Percentiles rank a stretch among this genome's conserved stretches.
Evolutionary conservation across 1,139 yeast species (phyloP).

Genomic region (Blastobotrys buckinghamii): DNA sequence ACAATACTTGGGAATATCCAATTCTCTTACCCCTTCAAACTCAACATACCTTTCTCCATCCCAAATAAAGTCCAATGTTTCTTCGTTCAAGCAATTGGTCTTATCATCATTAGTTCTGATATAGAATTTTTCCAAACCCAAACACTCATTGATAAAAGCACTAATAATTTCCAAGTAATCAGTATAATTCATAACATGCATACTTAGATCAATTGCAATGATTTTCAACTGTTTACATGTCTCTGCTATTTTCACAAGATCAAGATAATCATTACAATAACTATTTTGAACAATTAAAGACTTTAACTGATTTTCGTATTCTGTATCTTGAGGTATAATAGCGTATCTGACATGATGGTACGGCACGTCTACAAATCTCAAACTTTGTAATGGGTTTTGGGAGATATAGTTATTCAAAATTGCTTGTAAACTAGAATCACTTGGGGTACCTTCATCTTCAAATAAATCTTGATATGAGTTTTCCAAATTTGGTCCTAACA

Average conservation of each 20-base stretch:
- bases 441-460: too few relatives aligned
- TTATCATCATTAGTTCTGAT: not conserved
- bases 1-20: slow-evolving; percentile 2
- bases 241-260: slow-evolving; percentile 4
- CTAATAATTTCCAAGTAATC: slow-evolving; percentile 2
- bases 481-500: too few relatives aligned
- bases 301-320: not conserved
- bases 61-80: not conserved
- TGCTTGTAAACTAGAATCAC: too few relatives aligned
- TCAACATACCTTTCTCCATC: slow-evolving; percentile 1
- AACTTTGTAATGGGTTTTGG: too few relatives aligned
- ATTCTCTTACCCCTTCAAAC: slow-evolving; percentile 1
- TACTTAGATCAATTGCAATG: slow-evolving; percentile 2
- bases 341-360: too few relatives aligned
- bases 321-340: too few relatives aligned
- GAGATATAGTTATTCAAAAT: too few relatives aligned
- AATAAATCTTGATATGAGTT: too few relatives aligned
- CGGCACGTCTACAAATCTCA: too few relatives aligned
- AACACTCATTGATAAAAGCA: not conserved
- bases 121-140: not conserved
- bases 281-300: slow-evolving; percentile 1
- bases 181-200: not conserved
- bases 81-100: not conserved
- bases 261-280: not conserved
- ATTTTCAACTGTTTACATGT: not conserved